Evolutionary conservation across 805 yeast genomes (phyloP).

Genomic region (Scheffersomyces spartinae): DNA sequence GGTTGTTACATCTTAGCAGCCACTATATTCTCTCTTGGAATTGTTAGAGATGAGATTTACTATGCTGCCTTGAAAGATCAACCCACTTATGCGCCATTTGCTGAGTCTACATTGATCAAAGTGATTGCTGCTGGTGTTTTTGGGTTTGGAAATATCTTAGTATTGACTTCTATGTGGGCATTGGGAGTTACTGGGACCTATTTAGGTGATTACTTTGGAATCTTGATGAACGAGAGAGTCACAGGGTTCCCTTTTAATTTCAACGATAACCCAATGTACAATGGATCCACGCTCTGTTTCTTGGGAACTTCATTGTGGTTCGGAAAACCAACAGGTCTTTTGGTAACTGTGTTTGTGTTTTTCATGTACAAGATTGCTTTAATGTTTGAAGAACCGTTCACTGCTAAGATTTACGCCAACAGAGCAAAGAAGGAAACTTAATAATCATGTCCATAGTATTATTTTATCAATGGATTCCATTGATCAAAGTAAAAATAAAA

Average conservation of each 20-base stretch:
- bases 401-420: constrained; percentile 79
- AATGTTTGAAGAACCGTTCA: constrained; percentile 90
- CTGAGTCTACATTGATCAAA: constrained; percentile 25
- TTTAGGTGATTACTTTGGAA: constrained; percentile 94
- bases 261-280: constrained; percentile 91
- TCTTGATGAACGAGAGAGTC: constrained; percentile 82
- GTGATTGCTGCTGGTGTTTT: constrained; percentile 46
- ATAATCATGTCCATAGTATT: too few relatives aligned
- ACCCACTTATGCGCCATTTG: constrained; percentile 48
- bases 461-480: too few relatives aligned
- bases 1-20: constrained; percentile 84
- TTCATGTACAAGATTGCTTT: constrained; percentile 78
- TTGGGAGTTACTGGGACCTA: constrained; percentile 95
- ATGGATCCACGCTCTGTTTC: constrained; percentile 83
- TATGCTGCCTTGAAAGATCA: constrained; percentile 64
- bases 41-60: constrained; percentile 66
- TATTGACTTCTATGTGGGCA: constrained; percentile 77
- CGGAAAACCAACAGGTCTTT: constrained; percentile 84
- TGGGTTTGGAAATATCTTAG: constrained; percentile 68
- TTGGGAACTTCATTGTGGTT: constrained; percentile 81
- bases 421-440: constrained; percentile 33
- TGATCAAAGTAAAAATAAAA: too few relatives aligned
- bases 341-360: constrained; percentile 61
- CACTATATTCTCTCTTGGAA: constrained; percentile 77
- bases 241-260: constrained; percentile 90